phyloP scores from a whole-genome alignment of 1,139 yeast genomes.

The Hemisphaericaspora xylofermentans region DNA sequence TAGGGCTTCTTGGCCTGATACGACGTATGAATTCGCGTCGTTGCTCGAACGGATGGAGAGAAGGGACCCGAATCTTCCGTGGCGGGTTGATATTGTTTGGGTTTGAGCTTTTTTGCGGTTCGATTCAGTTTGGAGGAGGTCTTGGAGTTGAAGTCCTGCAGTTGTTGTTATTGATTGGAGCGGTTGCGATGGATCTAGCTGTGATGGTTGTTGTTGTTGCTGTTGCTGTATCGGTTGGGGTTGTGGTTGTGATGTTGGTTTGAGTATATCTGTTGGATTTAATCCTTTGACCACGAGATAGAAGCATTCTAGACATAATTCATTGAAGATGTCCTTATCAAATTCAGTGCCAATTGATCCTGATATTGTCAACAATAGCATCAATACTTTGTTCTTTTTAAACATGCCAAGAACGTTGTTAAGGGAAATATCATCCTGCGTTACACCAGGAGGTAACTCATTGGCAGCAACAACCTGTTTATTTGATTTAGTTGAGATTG shows the following conservation, averaged over 20 bases:
- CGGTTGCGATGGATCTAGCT: conserved; percentile 13
- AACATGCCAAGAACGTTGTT: conserved; percentile 58
- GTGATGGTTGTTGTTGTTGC: conserved; percentile 4
- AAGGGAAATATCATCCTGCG: conserved; percentile 66
- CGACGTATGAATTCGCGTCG: conserved; percentile 58
- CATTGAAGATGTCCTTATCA: conserved; percentile 59
- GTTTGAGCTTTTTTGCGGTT: conserved; percentile 50
- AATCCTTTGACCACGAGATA: conserved; percentile 63
- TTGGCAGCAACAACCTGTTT: conserved; percentile 28
- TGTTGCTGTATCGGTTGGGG: conserved; percentile 1
- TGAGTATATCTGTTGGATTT: conserved; percentile 27
- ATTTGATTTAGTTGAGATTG: conserved; percentile 42
- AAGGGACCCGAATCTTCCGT: conserved; percentile 88
- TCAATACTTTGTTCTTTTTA: conserved; percentile 67
- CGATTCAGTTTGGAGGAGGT: conserved; percentile 58
- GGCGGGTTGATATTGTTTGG: conserved; percentile 65
- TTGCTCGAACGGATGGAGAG: conserved; percentile 64
- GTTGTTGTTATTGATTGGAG: conserved; percentile 24
- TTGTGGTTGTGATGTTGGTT: background rate
- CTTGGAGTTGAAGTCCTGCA: conserved; percentile 45
- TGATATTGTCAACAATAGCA: conserved; percentile 65
- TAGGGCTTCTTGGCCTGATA: conserved; percentile 74
- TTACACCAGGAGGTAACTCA: conserved; percentile 55
- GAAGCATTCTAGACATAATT: conserved; percentile 67
- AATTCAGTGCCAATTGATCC: conserved; percentile 66